phyloP scores from a whole-genome alignment of 208 protist genomes.

The Angomonas deanei region DNA sequence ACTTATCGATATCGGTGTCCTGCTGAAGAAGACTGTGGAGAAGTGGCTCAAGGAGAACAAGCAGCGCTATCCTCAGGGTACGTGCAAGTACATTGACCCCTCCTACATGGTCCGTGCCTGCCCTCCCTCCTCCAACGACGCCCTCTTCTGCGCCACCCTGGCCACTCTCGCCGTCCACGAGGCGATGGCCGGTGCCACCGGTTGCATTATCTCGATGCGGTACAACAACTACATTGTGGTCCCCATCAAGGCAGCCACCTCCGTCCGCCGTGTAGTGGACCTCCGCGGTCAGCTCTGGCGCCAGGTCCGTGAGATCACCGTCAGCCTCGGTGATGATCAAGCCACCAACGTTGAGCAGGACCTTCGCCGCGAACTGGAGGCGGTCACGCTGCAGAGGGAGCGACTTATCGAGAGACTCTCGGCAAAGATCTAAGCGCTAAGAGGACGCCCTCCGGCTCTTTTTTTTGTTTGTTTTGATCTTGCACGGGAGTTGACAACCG shows the following conservation, averaged over 20 bases:
- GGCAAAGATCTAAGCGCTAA: constrained; percentile 48
- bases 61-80: constrained; percentile 54
- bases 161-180: constrained; percentile 88
- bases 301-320: constrained; percentile 86
- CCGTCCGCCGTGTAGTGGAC: constrained; percentile 77
- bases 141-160: constrained; percentile 81
- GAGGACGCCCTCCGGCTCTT: background rate
- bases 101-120: constrained; percentile 95
- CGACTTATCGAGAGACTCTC: constrained; percentile 50
- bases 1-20: constrained; percentile 86
- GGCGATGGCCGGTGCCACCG: constrained; percentile 84
- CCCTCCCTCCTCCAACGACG: constrained; percentile 85
- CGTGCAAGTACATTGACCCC: constrained; percentile 95
- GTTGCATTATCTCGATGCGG: constrained; percentile 83
- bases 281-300: constrained; percentile 80
- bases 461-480: constrained; percentile 7
- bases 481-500: background rate
- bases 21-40: constrained; percentile 85
- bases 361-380: constrained; percentile 73
- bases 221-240: constrained; percentile 91
- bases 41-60: constrained; percentile 71
- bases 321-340: constrained; percentile 69
- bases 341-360: constrained; percentile 41
- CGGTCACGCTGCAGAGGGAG: constrained; percentile 51
- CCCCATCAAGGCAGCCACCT: constrained; percentile 83